phyloP scores from a whole-genome alignment of 768 basidiomycete genomes.

The Lactarius tabidus region DNA sequence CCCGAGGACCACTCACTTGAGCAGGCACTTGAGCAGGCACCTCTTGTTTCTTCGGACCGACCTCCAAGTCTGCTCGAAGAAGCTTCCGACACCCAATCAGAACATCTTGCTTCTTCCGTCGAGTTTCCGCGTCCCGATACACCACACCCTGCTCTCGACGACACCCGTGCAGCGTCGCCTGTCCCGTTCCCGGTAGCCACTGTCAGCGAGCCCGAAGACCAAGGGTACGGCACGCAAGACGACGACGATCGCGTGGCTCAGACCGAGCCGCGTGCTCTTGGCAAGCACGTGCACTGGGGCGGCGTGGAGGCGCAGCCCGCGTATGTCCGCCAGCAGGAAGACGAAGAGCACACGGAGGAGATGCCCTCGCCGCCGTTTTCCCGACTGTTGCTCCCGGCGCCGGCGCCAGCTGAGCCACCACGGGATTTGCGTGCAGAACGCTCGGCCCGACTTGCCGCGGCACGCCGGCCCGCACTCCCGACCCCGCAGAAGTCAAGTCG shows the following conservation, averaged over 20 bases:
- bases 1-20: constrained; percentile 7
- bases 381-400: constrained; percentile 16
- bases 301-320: constrained; percentile 18
- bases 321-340: constrained; percentile 7
- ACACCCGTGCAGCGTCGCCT: constrained; percentile 1
- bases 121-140: constrained; percentile 17
- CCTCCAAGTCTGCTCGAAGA: constrained; percentile 1
- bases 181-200: constrained; percentile 16
- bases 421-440: constrained; percentile 17
- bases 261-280: neutral
- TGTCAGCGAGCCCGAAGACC: constrained; percentile 22
- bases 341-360: constrained; percentile 12
- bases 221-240: constrained; percentile 25
- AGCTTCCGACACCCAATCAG: constrained; percentile 17
- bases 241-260: constrained; percentile 19
- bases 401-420: neutral
- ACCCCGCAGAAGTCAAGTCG: constrained; percentile 1
- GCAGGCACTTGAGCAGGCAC: constrained; percentile 6
- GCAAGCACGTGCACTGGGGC: constrained; percentile 23
- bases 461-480: constrained; percentile 8
- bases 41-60: neutral
- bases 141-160: constrained; percentile 14
- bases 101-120: constrained; percentile 17
- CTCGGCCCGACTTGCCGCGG: constrained; percentile 4
- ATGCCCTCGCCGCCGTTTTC: constrained; percentile 19